Conservation (phyloP, 2,329 filamentous ascomycete species). For the Teratosphaeria epicoccoides region DNA sequence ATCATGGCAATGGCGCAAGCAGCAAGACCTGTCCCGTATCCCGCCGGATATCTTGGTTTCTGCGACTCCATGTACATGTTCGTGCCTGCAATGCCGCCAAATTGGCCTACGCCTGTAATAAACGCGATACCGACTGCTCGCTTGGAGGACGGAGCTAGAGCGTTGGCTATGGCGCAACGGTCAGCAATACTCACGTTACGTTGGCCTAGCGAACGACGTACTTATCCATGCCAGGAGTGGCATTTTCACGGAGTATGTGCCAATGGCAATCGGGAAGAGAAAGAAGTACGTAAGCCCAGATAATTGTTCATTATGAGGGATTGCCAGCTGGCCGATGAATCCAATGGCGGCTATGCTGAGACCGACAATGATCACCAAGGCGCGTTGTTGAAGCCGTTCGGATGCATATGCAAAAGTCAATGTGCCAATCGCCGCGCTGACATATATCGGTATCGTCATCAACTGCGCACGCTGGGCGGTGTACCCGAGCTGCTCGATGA, state of each 20-base stretch:
- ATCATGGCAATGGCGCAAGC: constrained; percentile 15
- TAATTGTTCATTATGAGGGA: constrained; percentile 18
- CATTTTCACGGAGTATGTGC: constrained; percentile 44
- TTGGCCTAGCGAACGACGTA: neutral
- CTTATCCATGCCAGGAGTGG: constrained; percentile 38
- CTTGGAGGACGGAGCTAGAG: constrained; percentile 42
- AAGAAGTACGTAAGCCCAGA: constrained; percentile 42
- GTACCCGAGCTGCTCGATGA: constrained; percentile 38
- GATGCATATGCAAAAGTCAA: constrained; percentile 10
- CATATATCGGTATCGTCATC: constrained; percentile 36
- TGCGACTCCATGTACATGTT: constrained; percentile 55
- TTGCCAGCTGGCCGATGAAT: constrained; percentile 37
- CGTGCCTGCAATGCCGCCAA: constrained; percentile 49
- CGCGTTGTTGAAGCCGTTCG: constrained; percentile 8
- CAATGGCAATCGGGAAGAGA: constrained; percentile 43
- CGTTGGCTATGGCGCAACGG: constrained; percentile 31
- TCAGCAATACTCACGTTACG: neutral
- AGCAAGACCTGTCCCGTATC: constrained; percentile 28
- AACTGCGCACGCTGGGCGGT: constrained; percentile 33
- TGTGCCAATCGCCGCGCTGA: constrained; percentile 18
- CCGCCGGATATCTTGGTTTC: constrained; percentile 39
- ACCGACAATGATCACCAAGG: constrained; percentile 9
- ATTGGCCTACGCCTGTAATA: constrained; percentile 42
- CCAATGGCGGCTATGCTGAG: constrained; percentile 8
- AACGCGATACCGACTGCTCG: constrained; percentile 39